Evolutionary conservation across 257 asterid species (phyloP).

Genomic region (Haberlea rhodopensis): DNA sequence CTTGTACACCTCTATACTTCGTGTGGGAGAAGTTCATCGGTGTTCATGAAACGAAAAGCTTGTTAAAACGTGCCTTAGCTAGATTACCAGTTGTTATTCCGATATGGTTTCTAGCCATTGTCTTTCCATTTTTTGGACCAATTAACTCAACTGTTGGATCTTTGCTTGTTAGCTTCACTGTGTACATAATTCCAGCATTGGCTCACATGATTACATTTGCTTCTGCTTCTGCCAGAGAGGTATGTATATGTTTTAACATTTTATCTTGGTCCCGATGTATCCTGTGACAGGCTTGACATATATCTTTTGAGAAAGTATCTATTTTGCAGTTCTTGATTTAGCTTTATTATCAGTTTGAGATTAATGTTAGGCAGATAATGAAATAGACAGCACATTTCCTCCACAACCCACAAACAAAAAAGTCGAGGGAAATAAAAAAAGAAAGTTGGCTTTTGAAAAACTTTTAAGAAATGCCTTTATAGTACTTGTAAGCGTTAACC

Average conservation of each 20-base stretch:
- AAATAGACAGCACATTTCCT: conserved; percentile 25
- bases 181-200: conserved; percentile 80
- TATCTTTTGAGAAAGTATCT: conserved; percentile 13
- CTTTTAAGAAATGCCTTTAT: conserved; percentile 24
- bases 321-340: conserved; percentile 19
- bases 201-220: conserved; percentile 88
- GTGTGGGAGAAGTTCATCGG: conserved; percentile 84
- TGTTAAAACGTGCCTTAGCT: conserved; percentile 65
- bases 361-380: conserved; percentile 39
- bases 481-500: too few species aligned
- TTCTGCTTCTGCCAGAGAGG: conserved; percentile 79
- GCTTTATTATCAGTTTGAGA: conserved; percentile 22
- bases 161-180: conserved; percentile 86
- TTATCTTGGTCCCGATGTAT: too few species aligned
- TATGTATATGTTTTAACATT: too few species aligned
- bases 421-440: conserved; percentile 3
- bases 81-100: conserved; percentile 78
- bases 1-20: conserved; percentile 76
- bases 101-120: conserved; percentile 75
- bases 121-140: conserved; percentile 82
- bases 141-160: conserved; percentile 86
- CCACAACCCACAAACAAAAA: neutral
- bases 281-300: too few species aligned
- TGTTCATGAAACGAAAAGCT: conserved; percentile 65
- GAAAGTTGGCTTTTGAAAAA: conserved; percentile 22